Evolutionary conservation across 2,329 filamentous ascomycete species (phyloP), one percentile per base, ranked within the genome.

Genomic region (Xylaria arbuscula): DNA sequence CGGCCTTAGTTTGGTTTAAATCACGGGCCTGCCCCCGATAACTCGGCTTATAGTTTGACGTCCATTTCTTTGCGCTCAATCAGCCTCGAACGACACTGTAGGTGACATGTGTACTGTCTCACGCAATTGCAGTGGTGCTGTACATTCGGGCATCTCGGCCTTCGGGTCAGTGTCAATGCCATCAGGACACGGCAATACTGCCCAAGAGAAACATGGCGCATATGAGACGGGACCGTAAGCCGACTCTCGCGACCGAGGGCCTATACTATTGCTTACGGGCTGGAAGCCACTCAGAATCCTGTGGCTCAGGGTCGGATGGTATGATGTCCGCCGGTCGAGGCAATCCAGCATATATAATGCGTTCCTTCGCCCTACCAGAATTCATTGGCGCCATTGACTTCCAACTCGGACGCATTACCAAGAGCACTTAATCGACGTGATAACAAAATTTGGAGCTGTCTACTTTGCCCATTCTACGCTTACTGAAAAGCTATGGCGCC

Each of bases 311-410:
- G 36, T 57, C 13, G 38, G 38, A 45, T n/a, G 7, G 24, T 10
- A 45, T n/a, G 19, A 42, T 57, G 10, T 45, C 36, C 54, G 38
- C 10, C 32, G 45, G 22, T 38, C 51, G 24, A 51, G 15, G 28
- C 36, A 10, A 56, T 6, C 13, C 5, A 22, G 19, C 8, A 22
- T 51, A 56, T 63, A 67, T 62, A 63, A 67, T 24, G 19, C 13
- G 5, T 38, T 40, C 2, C 28, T 17, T 55, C n/a, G 8, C 3
- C 17, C 22, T 42, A 3, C 28, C 19, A 5, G 19, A 48, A 7
- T 10, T 48, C 7, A 38, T 15, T 4, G 1, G 9, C 3, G 5
- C 11, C 58, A 3, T 48, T 3, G 19, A 17, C 38, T 48, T 45
- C 2, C 10, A 55, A 50, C 22, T 24, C 6, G 0, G 34, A 2